Evolutionary conservation across 139 green algal genomes (phyloP), one percentile per base, ranked within the genome.

Genomic region (Pedinophyceae sp.): DNA sequence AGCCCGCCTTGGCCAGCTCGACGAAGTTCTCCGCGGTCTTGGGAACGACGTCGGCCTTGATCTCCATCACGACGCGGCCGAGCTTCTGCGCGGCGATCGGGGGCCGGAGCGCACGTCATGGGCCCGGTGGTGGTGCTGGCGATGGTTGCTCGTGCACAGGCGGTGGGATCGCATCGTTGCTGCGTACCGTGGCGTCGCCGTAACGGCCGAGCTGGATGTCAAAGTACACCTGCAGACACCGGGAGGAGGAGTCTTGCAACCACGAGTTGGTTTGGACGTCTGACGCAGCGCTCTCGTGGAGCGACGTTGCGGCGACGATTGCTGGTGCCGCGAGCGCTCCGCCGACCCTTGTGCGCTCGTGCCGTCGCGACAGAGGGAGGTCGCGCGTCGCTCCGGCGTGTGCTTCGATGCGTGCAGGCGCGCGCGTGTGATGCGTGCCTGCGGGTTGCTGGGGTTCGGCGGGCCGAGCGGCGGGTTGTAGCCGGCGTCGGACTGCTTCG

Each of bases 21-120:
- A 43, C 52, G 61, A 94, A 95, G 66, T 94, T 94, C 62, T 91
- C 80, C 3, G 83, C 83, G 1, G 88, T 96, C 71, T 87, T 86
- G 22, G 88, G 88, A 0, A 68, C 67, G 10, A 88, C 69, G 57
- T 79, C 71, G 20, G 58, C 54, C 43, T 69, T 69, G 4, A 76
- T 48, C 65, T 63, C 53, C 53, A 58, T 58, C 27, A 60, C 34
- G 13, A 60, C 26, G 6, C 60, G 10, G 59, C 52, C 52, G n/a
- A n/a, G n/a, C n/a, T n/a, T n/a, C n/a, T n/a, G n/a, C n/a, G n/a
- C n/a, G n/a, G n/a, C n/a, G n/a, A n/a, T n/a, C 20, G 24, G 22
- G 30, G 20, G 17, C 2, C 17, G 7, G 30, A 47, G 17, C 25
- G 39, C 40, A 53, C 27, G 18, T 89, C 79, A 1, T 61, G n/a